Percentiles rank a stretch among this genome's conserved stretches.
Evolutionary conservation across 2,329 filamentous ascomycete genomes (phyloP).

Genomic region (Diplodia mutila): DNA sequence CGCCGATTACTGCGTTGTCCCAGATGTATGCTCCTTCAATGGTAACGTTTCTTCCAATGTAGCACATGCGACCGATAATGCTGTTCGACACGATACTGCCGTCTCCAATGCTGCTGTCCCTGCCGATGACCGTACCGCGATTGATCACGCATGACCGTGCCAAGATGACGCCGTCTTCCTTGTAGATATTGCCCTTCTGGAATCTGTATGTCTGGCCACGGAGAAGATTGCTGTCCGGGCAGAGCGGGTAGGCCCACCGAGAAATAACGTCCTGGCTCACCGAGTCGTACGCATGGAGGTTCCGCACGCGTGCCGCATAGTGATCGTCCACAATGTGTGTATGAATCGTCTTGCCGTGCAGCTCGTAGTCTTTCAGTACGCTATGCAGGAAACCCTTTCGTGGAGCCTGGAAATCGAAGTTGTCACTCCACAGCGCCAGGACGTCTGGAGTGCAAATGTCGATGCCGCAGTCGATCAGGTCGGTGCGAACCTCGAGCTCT

Average conservation of each 20-base stretch:
- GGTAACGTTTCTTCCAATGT: slow-evolving; percentile 80
- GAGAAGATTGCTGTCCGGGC: slow-evolving; percentile 85
- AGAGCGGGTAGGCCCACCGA: slow-evolving; percentile 85
- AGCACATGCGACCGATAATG: slow-evolving; percentile 81
- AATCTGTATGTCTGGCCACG: slow-evolving; percentile 76
- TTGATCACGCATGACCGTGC: slow-evolving; percentile 72
- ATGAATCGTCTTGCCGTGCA: slow-evolving; percentile 97
- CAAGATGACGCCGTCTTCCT: slow-evolving; percentile 76
- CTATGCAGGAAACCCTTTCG: slow-evolving; percentile 87
- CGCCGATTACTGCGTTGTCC: slow-evolving; percentile 79
- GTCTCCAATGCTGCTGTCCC: slow-evolving; percentile 74
- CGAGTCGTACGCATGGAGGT: slow-evolving; percentile 86
- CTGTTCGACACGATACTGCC: slow-evolving; percentile 72
- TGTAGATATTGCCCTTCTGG: slow-evolving; percentile 70
- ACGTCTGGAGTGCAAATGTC: slow-evolving; percentile 98
- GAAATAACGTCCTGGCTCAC: slow-evolving; percentile 85
- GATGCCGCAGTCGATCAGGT: slow-evolving; percentile 91
- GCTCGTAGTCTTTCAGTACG: slow-evolving; percentile 92
- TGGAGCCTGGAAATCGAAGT: slow-evolving; percentile 93
- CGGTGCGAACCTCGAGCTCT: slow-evolving; percentile 81
- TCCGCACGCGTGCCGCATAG: slow-evolving; percentile 85
- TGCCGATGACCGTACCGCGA: slow-evolving; percentile 74
- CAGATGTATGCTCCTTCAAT: slow-evolving; percentile 84
- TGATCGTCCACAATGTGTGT: slow-evolving; percentile 80
- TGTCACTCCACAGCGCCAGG: slow-evolving; percentile 92